Evolutionary conservation across 805 yeast genomes (phyloP), one percentile per base, ranked within the genome.

Genomic region (Teunomyces lycoperdinae): DNA sequence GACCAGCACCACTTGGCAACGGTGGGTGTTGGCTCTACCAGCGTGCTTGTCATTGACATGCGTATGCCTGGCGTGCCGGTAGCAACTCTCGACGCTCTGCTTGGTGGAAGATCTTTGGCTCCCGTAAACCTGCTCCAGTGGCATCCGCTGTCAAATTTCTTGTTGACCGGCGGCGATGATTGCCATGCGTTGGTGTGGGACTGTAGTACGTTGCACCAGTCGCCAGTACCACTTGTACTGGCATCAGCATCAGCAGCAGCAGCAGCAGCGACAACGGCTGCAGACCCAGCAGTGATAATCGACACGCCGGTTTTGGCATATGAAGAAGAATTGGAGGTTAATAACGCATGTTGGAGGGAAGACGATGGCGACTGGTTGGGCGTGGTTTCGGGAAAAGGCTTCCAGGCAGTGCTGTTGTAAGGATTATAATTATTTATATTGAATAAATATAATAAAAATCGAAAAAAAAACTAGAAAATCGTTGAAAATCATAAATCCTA

Each of bases 1-100:
- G 96, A 94, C 63, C 83, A 87, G 39, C 88, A 92, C 64, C 79
- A 88, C 42, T 70, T 94, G 50, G 97, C 97, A 1, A 83, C 96
- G 0, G 75, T 91, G 50, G 91, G 88, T 5, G 81, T 82, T 36
- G 81, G 85, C 58, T 82, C 89, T 20, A 78, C 79, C 55, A 73
- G 76, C 45, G 80, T 90, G 4, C 71, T 83, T 24, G 73, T 92
- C 9, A 73, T 94, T 47, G 99, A 92, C 64, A 79, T 91, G 73
- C 76, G 99, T 51, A 82, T 84, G 62, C 96, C 97, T 0, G 96
- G 96, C 3, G 63, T 82, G 1, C 97, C 98, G 0, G 75, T 86
- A 1, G 66, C 78, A n/a, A 77, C 79, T 0, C 71, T 92, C 36
- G 81, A 82, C 31, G 91, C 85, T 11, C 70, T 72, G 28, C 56